Conservation (phyloP, 2,329 filamentous ascomycete species). For the Rutstroemia sp. region DNA sequence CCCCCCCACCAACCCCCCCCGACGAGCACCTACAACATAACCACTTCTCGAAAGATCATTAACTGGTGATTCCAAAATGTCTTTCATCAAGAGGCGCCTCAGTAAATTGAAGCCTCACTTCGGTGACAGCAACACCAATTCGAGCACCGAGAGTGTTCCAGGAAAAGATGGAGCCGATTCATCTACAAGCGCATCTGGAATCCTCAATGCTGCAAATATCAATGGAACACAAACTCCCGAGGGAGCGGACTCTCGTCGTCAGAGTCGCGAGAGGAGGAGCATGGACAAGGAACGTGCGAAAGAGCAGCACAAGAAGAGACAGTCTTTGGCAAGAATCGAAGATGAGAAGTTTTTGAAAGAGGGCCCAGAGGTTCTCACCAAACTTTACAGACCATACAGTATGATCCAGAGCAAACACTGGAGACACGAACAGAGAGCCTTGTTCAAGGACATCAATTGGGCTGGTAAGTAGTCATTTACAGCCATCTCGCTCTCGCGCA, state of each 20-base stretch:
- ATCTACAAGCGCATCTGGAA: not conserved
- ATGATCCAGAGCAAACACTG: constrained; percentile 30
- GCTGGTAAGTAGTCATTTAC: constrained; percentile 15
- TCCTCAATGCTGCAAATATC: not conserved
- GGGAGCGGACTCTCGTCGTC: constrained; percentile 14
- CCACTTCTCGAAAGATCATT: not conserved
- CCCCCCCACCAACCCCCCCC: no score
- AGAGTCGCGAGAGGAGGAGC: constrained; percentile 22
- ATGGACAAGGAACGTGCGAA: constrained; percentile 23
- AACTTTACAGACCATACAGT: constrained; percentile 27
- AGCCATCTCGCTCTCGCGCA: no score
- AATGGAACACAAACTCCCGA: constrained; percentile 9
- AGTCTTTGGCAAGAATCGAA: constrained; percentile 24
- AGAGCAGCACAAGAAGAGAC: constrained; percentile 21
- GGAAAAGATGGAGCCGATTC: constrained; percentile 8
- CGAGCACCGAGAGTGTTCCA: constrained; percentile 9
- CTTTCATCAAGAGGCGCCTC: constrained; percentile 26
- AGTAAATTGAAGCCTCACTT: constrained; percentile 18
- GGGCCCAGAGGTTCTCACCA: constrained; percentile 24
- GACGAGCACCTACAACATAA: no score
- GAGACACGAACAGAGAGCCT: constrained; percentile 24
- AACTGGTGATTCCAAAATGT: constrained; percentile 15
- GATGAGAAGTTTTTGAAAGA: constrained; percentile 25
- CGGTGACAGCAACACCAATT: constrained; percentile 4
- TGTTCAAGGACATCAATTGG: constrained; percentile 28